Percentiles rank a stretch among this genome's conserved stretches.
These are phyloP conservation scores for Raphidocelis subcapitata DNA, from an alignment of 139 green algal species.

Conservation along the genomic window DNA sequence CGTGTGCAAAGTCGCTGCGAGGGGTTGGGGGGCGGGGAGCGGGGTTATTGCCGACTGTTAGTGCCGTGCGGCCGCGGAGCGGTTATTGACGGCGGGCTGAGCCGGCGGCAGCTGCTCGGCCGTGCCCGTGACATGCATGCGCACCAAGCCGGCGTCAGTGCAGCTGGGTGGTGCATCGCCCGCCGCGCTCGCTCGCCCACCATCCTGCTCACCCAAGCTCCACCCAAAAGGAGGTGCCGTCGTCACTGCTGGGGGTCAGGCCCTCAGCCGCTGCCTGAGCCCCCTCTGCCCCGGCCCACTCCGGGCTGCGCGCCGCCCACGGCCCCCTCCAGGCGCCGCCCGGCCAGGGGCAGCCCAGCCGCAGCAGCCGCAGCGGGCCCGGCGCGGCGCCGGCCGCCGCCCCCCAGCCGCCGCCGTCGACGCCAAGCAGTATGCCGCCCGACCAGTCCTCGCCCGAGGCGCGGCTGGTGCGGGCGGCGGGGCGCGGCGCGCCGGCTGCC, in stretches of 20 bases:
- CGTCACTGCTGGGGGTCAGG: not conserved
- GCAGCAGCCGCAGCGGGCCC: constrained; percentile 4
- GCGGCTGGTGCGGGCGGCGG: not conserved
- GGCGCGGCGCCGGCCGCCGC: not conserved
- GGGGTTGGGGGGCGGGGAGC: not conserved
- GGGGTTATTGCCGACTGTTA: not conserved
- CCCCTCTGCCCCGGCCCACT: constrained; percentile 5
- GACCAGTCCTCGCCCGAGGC: not conserved
- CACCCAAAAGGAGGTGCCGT: constrained; percentile 6
- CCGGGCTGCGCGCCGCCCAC: constrained; percentile 2
- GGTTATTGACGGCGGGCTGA: not conserved
- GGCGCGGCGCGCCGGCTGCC: not conserved
- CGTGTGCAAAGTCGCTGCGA: constrained; percentile 16
- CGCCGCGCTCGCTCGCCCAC: too few species aligned
- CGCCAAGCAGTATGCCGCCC: not conserved
- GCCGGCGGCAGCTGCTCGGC: constrained; percentile 13
- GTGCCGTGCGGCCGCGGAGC: not conserved
- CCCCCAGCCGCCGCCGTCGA: not conserved
- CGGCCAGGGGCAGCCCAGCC: constrained; percentile 10
- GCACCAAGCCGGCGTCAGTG: too few species aligned
- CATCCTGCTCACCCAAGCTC: too few species aligned
- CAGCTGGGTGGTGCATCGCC: too few species aligned
- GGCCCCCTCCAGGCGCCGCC: constrained; percentile 17
- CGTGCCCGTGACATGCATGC: too few species aligned
- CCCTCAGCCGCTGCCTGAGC: not conserved